These are phyloP conservation scores for Rhizophagus sp. DNA, from an alignment of 192 early-diverging fungal species.

Conservation along the genomic window DNA sequence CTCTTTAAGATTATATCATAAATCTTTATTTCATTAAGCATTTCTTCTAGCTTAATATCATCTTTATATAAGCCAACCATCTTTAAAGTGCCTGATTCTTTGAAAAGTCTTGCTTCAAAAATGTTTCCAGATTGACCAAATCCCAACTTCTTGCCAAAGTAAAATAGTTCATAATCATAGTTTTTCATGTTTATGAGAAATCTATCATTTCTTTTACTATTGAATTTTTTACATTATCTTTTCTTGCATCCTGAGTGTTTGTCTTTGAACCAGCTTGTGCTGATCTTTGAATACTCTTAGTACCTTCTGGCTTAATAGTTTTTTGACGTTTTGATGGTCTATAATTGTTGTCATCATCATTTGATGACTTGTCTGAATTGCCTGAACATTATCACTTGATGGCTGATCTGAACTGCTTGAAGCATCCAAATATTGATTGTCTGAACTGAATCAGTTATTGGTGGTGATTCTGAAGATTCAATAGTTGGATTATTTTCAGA, in stretches of 20 bases:
- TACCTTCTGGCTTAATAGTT: neutral
- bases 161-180: neutral
- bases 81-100: neutral
- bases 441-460: no score
- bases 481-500: neutral
- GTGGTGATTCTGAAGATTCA: conserved; percentile 1
- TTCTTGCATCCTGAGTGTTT: no score
- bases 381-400: neutral
- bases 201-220: neutral
- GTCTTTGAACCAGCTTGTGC: no score
- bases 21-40: neutral
- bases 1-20: neutral
- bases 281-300: no score
- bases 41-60: neutral
- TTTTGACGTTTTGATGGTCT: neutral
- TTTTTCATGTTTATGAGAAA: neutral
- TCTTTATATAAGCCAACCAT: neutral
- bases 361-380: no score
- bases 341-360: no score
- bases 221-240: no score
- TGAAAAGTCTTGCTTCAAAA: neutral
- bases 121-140: neutral
- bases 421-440: neutral
- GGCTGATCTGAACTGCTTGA: neutral
- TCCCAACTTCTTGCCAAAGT: neutral